Base-by-base conservation (phyloP, 2,329 filamentous ascomycete species). In the Talaromyces verruculosus region DNA sequence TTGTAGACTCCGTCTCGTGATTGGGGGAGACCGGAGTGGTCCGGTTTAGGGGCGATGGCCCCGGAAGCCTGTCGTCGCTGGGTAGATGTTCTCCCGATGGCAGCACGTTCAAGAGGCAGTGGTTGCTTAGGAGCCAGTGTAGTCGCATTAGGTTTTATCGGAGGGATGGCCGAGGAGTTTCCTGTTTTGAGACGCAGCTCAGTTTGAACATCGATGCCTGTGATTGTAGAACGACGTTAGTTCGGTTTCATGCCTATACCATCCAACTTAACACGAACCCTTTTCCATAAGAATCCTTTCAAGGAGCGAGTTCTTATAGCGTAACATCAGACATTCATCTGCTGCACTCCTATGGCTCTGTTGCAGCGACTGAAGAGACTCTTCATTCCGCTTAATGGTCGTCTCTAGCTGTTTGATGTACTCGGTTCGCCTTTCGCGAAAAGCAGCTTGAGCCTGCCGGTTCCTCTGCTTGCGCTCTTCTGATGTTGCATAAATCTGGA, bases 361-460 rank as follows among this genome's bases (percentile, higher is more conserved):
- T 80, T 98, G 95, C 67, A 99, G 85, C 74, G 89, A 96, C 73
- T 96, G 91, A 65, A 98, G 84, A 73, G 92, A 94, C 73, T 96
- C 92, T 81, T 99, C 95, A 84, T 98, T 94, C 72, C 95, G 91
- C 75, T 95, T 94, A 80, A 99, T 98, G 65, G 93, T 96, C 72
- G 94, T 92, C 81, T 99, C 95, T 30, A 99, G 87, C 79, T 99
- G 95, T 83, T 98, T 98, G 83, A 99, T 99, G 79, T 99, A 99
- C 83, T 99, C 95, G 64, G 94, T 98, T 67, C 95, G 89, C 71
- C 95, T 90, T 81, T 99, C 95, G 72, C 95, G 90, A 75, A 99
- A 99, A 66, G 95, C 95, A 64, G 95, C 95, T 81, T 99, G 95
- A 58, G 95, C 95, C 82, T 98, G 95, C 72, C 95, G 86, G 77